phyloP scores from a whole-genome alignment of 2,329 filamentous ascomycete species.

The Exophiala phaeomuriformis region DNA sequence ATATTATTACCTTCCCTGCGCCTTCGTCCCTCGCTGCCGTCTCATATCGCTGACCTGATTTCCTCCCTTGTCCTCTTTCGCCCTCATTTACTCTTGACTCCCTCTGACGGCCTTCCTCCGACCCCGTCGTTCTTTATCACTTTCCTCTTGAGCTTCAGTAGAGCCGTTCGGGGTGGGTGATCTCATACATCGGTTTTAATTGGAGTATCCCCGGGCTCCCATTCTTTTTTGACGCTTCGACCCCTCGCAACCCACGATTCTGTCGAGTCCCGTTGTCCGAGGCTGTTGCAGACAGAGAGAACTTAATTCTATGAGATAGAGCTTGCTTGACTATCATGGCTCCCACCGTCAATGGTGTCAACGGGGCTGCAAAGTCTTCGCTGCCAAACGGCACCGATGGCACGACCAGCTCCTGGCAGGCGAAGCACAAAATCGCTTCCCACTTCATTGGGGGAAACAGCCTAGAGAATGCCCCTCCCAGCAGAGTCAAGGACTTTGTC shows the following conservation, averaged over 20 bases:
- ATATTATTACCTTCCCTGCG: constrained; percentile 4
- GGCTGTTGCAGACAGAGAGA: neutral
- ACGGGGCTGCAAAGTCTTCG: constrained; percentile 26
- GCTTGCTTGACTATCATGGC: constrained; percentile 33
- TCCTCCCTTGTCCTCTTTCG: constrained; percentile 6
- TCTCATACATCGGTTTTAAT: constrained; percentile 19
- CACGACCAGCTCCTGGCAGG: constrained; percentile 59
- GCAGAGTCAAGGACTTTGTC: constrained; percentile 95
- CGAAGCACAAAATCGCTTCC: constrained; percentile 73
- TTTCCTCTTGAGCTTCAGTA: constrained; percentile 6
- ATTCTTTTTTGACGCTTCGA: constrained; percentile 7
- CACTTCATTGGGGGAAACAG: constrained; percentile 97
- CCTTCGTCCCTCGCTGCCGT: neutral
- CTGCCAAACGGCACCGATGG: constrained; percentile 50
- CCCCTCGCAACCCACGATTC: constrained; percentile 3
- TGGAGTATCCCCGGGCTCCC: constrained; percentile 25
- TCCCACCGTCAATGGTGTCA: constrained; percentile 24
- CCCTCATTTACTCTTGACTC: constrained; percentile 11
- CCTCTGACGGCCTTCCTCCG: constrained; percentile 6
- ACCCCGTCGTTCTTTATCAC: constrained; percentile 21
- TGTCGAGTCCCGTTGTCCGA: neutral
- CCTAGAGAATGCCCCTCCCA: constrained; percentile 69
- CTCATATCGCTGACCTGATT: neutral
- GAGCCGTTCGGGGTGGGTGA: constrained; percentile 16
- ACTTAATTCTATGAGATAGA: constrained; percentile 26